phyloP scores from a whole-genome alignment of 2,329 filamentous ascomycete species.

The Claviceps fusiformis region DNA sequence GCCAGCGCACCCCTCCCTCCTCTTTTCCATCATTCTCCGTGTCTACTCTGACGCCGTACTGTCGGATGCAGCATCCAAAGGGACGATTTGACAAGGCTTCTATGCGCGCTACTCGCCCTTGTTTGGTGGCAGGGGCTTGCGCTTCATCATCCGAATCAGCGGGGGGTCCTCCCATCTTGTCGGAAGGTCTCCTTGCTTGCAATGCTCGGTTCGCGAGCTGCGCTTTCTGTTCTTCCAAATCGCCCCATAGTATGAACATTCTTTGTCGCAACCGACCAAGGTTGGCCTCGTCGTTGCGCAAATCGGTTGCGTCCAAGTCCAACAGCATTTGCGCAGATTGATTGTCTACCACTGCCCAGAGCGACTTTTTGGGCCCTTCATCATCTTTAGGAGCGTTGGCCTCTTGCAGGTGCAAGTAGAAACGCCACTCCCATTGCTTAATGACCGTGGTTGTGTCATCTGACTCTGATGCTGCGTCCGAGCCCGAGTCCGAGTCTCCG shows the following conservation, averaged over 20 bases:
- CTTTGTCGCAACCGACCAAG: conserved; percentile 50
- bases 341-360: conserved; percentile 60
- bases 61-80: conserved; percentile 57
- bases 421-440: conserved; percentile 66
- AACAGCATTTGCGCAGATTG: conserved; percentile 34
- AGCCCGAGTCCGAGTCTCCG: conserved; percentile 13
- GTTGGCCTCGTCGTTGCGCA: conserved; percentile 36
- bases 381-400: conserved; percentile 8
- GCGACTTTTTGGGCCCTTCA: conserved; percentile 25
- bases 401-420: conserved; percentile 67
- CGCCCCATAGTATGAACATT: conserved; percentile 72
- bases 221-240: conserved; percentile 59
- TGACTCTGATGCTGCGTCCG: conserved; percentile 7
- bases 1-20: conserved; percentile 36
- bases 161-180: background rate
- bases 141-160: conserved; percentile 8
- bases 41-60: conserved; percentile 47
- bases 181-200: background rate
- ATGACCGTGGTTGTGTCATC: conserved; percentile 12
- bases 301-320: conserved; percentile 34
- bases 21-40: conserved; percentile 43
- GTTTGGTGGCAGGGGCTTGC: background rate
- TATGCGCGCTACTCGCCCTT: background rate
- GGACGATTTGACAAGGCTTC: conserved; percentile 35
- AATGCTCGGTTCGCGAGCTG: conserved; percentile 4